These are phyloP conservation scores for Penicillium flavigenum DNA, from an alignment of 495 filamentous ascomycete species.

Conservation along the genomic window DNA sequence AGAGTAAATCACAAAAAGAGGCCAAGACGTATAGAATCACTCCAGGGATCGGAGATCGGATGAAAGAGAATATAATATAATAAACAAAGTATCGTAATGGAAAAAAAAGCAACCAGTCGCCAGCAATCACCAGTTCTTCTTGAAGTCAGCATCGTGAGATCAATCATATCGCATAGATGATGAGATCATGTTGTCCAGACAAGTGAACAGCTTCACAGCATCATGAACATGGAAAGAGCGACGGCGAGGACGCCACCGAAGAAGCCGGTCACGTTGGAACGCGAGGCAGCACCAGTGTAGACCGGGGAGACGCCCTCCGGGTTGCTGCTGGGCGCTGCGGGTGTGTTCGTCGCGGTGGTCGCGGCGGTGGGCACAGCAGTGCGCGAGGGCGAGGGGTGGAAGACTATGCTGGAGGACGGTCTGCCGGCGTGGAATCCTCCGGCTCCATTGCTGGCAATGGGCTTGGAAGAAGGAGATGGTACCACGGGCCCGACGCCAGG, in stretches of 20 bases:
- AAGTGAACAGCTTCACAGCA: conserved; percentile 11
- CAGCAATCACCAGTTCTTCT: neutral
- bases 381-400: conserved; percentile 18
- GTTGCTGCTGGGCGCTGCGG: conserved; percentile 20
- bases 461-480: neutral
- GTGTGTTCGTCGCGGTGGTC: conserved; percentile 11
- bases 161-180: conserved; percentile 1
- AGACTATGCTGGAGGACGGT: conserved; percentile 20
- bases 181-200: conserved; percentile 12
- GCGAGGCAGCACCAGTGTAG: conserved; percentile 29
- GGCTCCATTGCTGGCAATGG: conserved; percentile 2
- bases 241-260: conserved; percentile 14
- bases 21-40: conserved; percentile 12
- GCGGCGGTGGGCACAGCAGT: neutral
- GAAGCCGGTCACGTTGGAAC: neutral
- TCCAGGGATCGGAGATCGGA: conserved; percentile 1
- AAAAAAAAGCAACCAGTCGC: neutral
- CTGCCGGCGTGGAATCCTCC: conserved; percentile 11
- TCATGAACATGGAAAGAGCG: conserved; percentile 14
- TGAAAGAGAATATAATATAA: conserved; percentile 9
- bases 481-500: neutral
- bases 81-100: conserved; percentile 6
- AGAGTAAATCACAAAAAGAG: conserved; percentile 11
- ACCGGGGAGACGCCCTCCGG: conserved; percentile 23
- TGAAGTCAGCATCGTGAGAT: conserved; percentile 16